Evolutionary conservation across 164 flowering plant genomes (phyloP).

Genomic region (Liriodendron chinense): DNA sequence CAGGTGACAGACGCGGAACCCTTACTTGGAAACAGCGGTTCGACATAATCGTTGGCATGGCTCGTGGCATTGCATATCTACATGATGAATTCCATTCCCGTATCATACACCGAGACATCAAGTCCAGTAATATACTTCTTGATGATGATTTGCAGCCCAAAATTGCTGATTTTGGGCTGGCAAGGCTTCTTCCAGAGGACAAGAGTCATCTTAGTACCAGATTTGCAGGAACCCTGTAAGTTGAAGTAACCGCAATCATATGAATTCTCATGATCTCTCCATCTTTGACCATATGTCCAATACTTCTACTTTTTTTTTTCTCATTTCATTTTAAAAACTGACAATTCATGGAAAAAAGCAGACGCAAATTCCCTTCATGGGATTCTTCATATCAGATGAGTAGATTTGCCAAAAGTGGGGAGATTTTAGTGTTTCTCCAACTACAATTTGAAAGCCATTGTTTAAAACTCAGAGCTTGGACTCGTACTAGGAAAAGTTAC

Average conservation of each 20-base stretch:
- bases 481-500: too few species aligned
- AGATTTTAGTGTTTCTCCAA: too few species aligned
- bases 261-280: not conserved
- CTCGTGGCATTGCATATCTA: slow-evolving; percentile 56
- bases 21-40: slow-evolving; percentile 51
- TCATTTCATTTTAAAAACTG: too few species aligned
- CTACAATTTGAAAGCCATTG: too few species aligned
- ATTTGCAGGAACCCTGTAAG: slow-evolving; percentile 70
- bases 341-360: too few species aligned
- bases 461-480: too few species aligned
- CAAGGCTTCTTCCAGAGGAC: slow-evolving; percentile 53
- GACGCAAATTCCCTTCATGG: too few species aligned
- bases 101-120: slow-evolving; percentile 60
- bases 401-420: too few species aligned
- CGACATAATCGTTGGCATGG: slow-evolving; percentile 49
- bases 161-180: slow-evolving; percentile 68
- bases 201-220: slow-evolving; percentile 49
- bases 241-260: slow-evolving; percentile 10
- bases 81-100: slow-evolving; percentile 52
- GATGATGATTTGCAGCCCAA: slow-evolving; percentile 51
- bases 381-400: too few species aligned
- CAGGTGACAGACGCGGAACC: slow-evolving; percentile 43
- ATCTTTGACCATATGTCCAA: not conserved
- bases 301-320: not conserved
- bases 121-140: slow-evolving; percentile 48